These are phyloP conservation scores for Aspergillus indologenus DNA, from an alignment of 495 filamentous ascomycete genomes.

Conservation along the genomic window DNA sequence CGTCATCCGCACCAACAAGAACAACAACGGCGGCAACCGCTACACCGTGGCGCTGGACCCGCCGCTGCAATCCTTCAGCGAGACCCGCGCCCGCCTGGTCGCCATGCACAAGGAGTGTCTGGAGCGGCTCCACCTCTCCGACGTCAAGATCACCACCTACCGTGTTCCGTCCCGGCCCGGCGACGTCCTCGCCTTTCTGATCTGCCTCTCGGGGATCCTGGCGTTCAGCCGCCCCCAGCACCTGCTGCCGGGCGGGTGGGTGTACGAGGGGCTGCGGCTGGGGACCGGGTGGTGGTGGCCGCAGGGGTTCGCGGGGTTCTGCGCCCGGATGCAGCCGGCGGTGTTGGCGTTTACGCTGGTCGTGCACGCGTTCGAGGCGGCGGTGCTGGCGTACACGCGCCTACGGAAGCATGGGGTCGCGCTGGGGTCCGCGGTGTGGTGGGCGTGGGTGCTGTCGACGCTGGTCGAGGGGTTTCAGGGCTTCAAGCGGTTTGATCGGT, in stretches of 20 bases:
- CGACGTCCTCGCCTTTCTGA: slow-evolving; percentile 38
- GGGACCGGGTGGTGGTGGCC: slow-evolving; percentile 21
- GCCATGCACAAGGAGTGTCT: slow-evolving; percentile 63
- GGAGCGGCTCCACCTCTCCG: slow-evolving; percentile 50
- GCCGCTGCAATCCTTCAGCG: slow-evolving; percentile 55
- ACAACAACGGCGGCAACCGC: slow-evolving; percentile 42
- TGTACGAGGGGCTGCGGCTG: slow-evolving; percentile 49
- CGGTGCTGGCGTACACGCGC: slow-evolving; percentile 45
- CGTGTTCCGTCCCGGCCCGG: slow-evolving; percentile 36
- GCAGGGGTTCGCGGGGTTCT: slow-evolving; percentile 50
- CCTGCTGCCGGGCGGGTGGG: slow-evolving; percentile 53
- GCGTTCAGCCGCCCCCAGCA: slow-evolving; percentile 46
- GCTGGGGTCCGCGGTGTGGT: slow-evolving; percentile 53
- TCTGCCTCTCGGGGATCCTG: slow-evolving; percentile 44
- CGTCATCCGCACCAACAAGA: slow-evolving; percentile 42
- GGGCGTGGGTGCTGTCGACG: slow-evolving; percentile 54
- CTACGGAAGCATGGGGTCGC: slow-evolving; percentile 57
- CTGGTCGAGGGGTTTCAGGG: slow-evolving; percentile 59
- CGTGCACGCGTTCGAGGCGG: slow-evolving; percentile 54
- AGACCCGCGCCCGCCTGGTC: slow-evolving; percentile 62
- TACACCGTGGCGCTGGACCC: slow-evolving; percentile 60
- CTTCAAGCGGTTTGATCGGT: slow-evolving; percentile 52
- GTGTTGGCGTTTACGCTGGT: slow-evolving; percentile 45
- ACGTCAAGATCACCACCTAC: slow-evolving; percentile 57
- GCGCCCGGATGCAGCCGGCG: slow-evolving; percentile 44